Evolutionary conservation across 2,329 filamentous ascomycete genomes (phyloP), one percentile per base, ranked within the genome.

Genomic region (Monosporascus ibericus): DNA sequence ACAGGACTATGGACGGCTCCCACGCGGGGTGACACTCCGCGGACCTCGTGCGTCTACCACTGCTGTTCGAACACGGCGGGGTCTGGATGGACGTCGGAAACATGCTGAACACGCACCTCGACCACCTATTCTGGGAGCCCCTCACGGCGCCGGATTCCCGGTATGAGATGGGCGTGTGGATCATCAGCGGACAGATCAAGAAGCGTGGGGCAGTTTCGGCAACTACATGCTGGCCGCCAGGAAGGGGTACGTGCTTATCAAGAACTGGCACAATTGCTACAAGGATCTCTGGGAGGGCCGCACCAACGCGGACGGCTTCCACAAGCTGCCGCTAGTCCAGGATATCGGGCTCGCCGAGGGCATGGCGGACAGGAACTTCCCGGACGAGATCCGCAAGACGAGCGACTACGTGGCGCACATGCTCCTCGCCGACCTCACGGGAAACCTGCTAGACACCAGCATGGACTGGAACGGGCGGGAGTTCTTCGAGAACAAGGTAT

Each of bases 211-310:
- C 1, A 66, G 67, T n/a, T 66, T 69, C 34, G 65, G 64, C 11
- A 78, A 77, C 48, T 71, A 69, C 49, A 70, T 77, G 56, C 56
- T 77, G 0, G 72, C 72, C 1, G 66, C 70, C 0, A 66, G 73
- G 4, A 73, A 72, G 34, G 66, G 68, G 1, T 73, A 72, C 52
- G 47, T 61, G 2, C 76, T 77, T 42, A 71, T 77, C 55, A 68
- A 66, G 49, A 67, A 65, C 60, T 76, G 75, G 74, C 69, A 75
- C 52, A 46, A 66, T 2, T 57, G 67, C 1, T 75, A 68, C 56
- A 65, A 63, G 11, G 62, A 66, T 42, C 57, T 73, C 0, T 74
- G 72, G 72, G 61, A 55, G 3, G 65, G 57, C 0, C 60, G 55
- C 3, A 68, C 68, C 2, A 70, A 65, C n/a, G 61, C 59, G 2